Base-by-base conservation (phyloP, 495 filamentous ascomycete species). In the Penicillium arizonense region DNA sequence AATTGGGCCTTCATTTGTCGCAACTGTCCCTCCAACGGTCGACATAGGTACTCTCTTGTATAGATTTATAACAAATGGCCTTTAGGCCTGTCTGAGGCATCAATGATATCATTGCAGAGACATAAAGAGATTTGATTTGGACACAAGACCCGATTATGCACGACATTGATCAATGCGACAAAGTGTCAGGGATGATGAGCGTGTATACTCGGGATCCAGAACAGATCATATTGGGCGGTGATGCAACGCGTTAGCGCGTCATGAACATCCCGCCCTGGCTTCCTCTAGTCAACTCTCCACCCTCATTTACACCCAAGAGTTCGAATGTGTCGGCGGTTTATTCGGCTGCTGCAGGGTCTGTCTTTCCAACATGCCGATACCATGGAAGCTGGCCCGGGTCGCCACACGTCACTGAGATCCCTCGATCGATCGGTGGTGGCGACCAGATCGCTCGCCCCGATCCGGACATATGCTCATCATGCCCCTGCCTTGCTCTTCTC, bases 321-420 rank as follows among this genome's bases (percentile, higher is more conserved):
- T 58, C 53, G 71, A 50, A 76, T 76, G 73, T 70, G 56, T 65
- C 33, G 59, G 56, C 61, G 61, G 47, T 54, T 59, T 47, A 21
- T 47, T 45, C 63, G 57, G 52, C 57, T 62, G 44, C 59, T 56
- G 60, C 63, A 58, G 55, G 63, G 60, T 55, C 59, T 48, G 50
- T 56, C 53, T 55, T 41, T 58, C 50, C 68, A 65, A 44, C 63
- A 75, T 76, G 63, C 59, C 60, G 54, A 59, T 59, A 32, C 50
- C 59, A 52, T 48, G 53, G 60, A 64, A 61, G 61, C 55, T 58
- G 50, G 61, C 51, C 50, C 36, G 45, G 43, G 54, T 70, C 57
- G 69, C 62, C 69, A 73, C 70, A 39, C 57, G 54, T 63, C 57
- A 56, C 48, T 57, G 50, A 61, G 23, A 34, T 24, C 53, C 42